These are phyloP conservation scores for Chlorokybus atmophyticus DNA, from an alignment of 139 green algal genomes.

Conservation along the genomic window DNA sequence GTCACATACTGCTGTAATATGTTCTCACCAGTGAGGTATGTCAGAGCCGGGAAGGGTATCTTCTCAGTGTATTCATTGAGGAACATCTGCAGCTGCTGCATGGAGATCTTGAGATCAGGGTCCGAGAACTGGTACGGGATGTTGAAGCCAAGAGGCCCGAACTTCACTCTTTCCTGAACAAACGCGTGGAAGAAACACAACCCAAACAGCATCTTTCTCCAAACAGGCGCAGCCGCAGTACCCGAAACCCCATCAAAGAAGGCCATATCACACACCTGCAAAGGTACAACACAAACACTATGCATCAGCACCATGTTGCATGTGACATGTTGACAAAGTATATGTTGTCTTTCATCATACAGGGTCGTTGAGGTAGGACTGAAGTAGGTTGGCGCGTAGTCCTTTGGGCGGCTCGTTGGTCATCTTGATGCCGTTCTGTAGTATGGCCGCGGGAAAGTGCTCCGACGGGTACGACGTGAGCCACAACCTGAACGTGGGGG, in stretches of 20 bases:
- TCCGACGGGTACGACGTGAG: slow-evolving; percentile 49
- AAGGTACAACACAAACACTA: no score
- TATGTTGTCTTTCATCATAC: no score
- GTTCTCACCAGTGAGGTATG: slow-evolving; percentile 44
- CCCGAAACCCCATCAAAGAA: slow-evolving; percentile 57
- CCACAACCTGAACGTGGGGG: slow-evolving; percentile 48
- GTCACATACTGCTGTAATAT: no score
- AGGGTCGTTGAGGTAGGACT: slow-evolving; percentile 43
- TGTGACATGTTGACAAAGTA: slow-evolving; percentile 20
- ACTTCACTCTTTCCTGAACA: slow-evolving; percentile 60
- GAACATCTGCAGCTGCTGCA: slow-evolving; percentile 60
- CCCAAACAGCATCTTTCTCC: slow-evolving; percentile 52
- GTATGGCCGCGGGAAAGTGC: slow-evolving; percentile 49
- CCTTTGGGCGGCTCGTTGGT: slow-evolving; percentile 60
- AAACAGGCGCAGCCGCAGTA: slow-evolving; percentile 34
- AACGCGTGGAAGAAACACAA: slow-evolving; percentile 65
- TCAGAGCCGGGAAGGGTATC: slow-evolving; percentile 34
- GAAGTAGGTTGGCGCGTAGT: slow-evolving; percentile 53
- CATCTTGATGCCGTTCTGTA: slow-evolving; percentile 67
- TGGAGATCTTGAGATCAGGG: slow-evolving; percentile 53
- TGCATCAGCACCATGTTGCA: no score
- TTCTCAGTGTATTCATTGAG: slow-evolving; percentile 55
- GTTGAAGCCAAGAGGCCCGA: slow-evolving; percentile 67
- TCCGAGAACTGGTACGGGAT: slow-evolving; percentile 58
- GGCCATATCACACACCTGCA: no score